Percentiles rank a stretch among this genome's conserved stretches.
These are phyloP conservation scores for Aspergillus oerlinghausenensis DNA, from an alignment of 2,329 filamentous ascomycete species.

Conservation along the genomic window DNA sequence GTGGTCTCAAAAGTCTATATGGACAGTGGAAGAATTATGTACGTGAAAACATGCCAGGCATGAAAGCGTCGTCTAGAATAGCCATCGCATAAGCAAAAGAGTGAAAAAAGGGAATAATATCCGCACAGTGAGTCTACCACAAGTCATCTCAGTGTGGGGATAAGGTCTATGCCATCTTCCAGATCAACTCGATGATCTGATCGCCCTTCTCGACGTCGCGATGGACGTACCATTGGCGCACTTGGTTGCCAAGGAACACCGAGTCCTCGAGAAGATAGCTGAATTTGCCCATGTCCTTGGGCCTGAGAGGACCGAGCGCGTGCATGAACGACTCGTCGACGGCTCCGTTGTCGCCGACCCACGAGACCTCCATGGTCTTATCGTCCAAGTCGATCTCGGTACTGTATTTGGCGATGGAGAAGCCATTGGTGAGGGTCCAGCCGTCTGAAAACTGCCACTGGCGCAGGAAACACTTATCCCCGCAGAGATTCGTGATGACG, in stretches of 20 bases:
- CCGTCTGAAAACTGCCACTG: slow-evolving; percentile 48
- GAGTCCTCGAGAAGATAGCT: slow-evolving; percentile 49
- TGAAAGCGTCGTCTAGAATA: neutral
- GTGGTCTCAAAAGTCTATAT: neutral
- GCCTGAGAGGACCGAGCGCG: slow-evolving; percentile 50
- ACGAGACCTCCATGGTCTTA: slow-evolving; percentile 51
- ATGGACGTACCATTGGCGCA: slow-evolving; percentile 55
- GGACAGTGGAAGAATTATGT: neutral
- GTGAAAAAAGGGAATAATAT: neutral
- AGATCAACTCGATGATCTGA: slow-evolving; percentile 39
- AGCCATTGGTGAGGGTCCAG: slow-evolving; percentile 56
- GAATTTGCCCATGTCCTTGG: slow-evolving; percentile 46
- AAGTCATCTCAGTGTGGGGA: neutral
- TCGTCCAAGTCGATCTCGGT: slow-evolving; percentile 41
- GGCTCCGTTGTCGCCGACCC: slow-evolving; percentile 43
- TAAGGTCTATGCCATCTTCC: slow-evolving; percentile 20
- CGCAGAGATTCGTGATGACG: slow-evolving; percentile 49
- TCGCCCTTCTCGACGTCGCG: slow-evolving; percentile 37
- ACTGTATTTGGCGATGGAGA: slow-evolving; percentile 52
- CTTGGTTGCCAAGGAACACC: slow-evolving; percentile 38
- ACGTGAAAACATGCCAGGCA: neutral
- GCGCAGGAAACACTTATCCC: slow-evolving; percentile 53
- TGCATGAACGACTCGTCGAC: slow-evolving; percentile 45
- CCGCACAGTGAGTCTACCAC: neutral
- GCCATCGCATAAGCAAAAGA: neutral